Base-by-base conservation (phyloP, 352 stramenopile species). In the Globisporangium uncinulatum region DNA sequence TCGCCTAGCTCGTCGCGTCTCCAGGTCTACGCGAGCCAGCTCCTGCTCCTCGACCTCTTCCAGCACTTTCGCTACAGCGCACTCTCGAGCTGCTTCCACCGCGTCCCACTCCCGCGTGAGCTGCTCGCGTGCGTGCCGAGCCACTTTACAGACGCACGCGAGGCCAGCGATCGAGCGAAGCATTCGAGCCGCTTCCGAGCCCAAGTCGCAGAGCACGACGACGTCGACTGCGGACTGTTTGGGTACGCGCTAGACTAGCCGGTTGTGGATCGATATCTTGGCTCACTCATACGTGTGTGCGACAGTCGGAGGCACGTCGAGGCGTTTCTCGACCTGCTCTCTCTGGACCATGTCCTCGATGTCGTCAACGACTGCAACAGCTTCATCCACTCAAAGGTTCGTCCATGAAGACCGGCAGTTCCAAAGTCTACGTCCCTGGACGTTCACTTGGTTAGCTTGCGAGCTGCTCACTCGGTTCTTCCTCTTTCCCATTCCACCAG, bases 51-150 rank as follows among this genome's bases (percentile, higher is more conserved):
- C 4, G 79, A 92, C 61, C 49, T 92, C 7, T 85, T 76, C 45
- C 76, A 79, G 37, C 81, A 87, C 51, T 88, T 76, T 51, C 57
- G 65, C 29, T 77, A 83, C 39, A 81, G 73, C 39, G 65, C 64
- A 8, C 48, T 59, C 17, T 76, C 73, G 0, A 51, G 66, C 21
- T 63, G 79, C 1, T 87, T 83, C 20, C 65, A 76, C 49, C 52
- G 71, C 20, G 75, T 71, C 24, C 59, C 65, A 0, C 57, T 76
- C 20, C 66, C 67, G 10, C 45, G 61, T 10, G 55, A 63, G 7
- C 54, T 76, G 29, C 62, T 51, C 32, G 56, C 63, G 48, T 60
- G 56, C 5, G 53, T 66, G 24, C 59, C 57, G 24, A 65, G 64
- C 36, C 59, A 64, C 43, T 66, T 57, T 31, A 54, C 51, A 17